Percentiles rank a stretch among this genome's conserved stretches.
Evolutionary conservation across 768 basidiomycete species (phyloP).

Genomic region (Glaciozyma martinii): DNA sequence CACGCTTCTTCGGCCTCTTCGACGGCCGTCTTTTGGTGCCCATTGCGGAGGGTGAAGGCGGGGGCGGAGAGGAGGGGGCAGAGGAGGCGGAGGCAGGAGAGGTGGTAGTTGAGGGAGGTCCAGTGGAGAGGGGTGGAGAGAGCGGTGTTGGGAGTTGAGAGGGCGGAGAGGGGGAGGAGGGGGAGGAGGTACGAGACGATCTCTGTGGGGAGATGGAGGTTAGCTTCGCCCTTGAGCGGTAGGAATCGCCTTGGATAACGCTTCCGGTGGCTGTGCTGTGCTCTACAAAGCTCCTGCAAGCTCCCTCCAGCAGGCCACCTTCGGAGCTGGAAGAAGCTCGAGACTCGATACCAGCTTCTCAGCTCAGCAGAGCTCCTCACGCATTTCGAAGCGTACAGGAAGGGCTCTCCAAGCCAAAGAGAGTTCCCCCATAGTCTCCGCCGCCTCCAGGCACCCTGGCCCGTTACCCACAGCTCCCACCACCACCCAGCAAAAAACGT

Average conservation of each 20-base stretch:
- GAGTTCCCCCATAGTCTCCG: no score
- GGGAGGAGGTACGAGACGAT: slow-evolving; percentile 26
- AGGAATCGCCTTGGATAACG: background rate
- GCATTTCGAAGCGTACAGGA: background rate
- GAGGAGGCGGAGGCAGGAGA: slow-evolving; percentile 20
- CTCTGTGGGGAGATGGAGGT: slow-evolving; percentile 5
- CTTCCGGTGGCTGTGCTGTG: background rate
- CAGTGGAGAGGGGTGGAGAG: slow-evolving; percentile 30
- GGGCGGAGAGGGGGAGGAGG: slow-evolving; percentile 11
- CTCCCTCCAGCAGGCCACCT: no score
- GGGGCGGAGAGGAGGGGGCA: slow-evolving; percentile 24
- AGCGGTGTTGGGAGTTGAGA: slow-evolving; percentile 18
- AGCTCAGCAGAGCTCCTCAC: background rate
- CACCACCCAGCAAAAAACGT: background rate
- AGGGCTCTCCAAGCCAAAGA: no score
- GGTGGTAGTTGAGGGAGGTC: slow-evolving; percentile 30
- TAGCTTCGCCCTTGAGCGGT: background rate
- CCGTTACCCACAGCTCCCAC: background rate
- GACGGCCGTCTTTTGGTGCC: slow-evolving; percentile 28
- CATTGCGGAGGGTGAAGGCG: slow-evolving; percentile 17
- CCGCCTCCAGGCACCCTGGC: no score
- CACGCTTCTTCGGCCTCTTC: slow-evolving; percentile 29
- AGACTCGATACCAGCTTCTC: background rate
- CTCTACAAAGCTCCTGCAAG: background rate
- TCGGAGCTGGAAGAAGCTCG: no score